These are phyloP conservation scores for Handroanthus guayacan DNA, from an alignment of 257 asterid genomes.

Conservation along the genomic window DNA sequence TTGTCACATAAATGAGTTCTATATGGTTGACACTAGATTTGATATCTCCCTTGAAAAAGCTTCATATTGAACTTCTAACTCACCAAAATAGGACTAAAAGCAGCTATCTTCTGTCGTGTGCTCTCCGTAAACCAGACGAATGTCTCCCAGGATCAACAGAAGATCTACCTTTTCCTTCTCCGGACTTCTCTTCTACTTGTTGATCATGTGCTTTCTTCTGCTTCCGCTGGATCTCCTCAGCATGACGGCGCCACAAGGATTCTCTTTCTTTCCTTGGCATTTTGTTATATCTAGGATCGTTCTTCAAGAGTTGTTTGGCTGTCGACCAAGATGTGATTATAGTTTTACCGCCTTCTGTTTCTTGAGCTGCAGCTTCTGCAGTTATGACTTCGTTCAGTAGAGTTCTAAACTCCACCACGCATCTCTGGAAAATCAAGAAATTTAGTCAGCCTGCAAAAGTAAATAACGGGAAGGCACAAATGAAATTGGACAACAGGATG, in stretches of 20 bases:
- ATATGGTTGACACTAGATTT: neutral
- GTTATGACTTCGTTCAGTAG: slow-evolving; percentile 70
- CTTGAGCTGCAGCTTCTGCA: slow-evolving; percentile 67
- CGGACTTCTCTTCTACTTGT: slow-evolving; percentile 59
- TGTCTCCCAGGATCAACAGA: slow-evolving; percentile 54
- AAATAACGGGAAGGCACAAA: neutral
- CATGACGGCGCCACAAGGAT: slow-evolving; percentile 81
- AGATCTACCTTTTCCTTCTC: slow-evolving; percentile 54
- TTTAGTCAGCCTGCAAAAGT: slow-evolving; percentile 16
- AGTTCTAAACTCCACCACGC: slow-evolving; percentile 65
- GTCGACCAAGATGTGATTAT: slow-evolving; percentile 86
- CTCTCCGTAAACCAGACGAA: slow-evolving; percentile 52
- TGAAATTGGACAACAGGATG: too few species aligned
- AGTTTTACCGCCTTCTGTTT: slow-evolving; percentile 81
- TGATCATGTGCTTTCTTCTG: slow-evolving; percentile 54
- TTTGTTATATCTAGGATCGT: slow-evolving; percentile 76
- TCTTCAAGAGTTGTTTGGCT: slow-evolving; percentile 75
- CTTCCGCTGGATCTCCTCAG: slow-evolving; percentile 77
- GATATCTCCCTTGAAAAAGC: neutral
- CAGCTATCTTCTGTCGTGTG: slow-evolving; percentile 55
- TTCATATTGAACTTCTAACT: slow-evolving; percentile 20
- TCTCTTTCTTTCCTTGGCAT: slow-evolving; percentile 92
- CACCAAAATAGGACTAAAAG: neutral
- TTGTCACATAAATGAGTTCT: slow-evolving; percentile 2
- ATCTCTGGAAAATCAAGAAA: slow-evolving; percentile 55